Evolutionary conservation across 2,329 filamentous ascomycete genomes (phyloP).

Genomic region (Calonectria henricotiae): DNA sequence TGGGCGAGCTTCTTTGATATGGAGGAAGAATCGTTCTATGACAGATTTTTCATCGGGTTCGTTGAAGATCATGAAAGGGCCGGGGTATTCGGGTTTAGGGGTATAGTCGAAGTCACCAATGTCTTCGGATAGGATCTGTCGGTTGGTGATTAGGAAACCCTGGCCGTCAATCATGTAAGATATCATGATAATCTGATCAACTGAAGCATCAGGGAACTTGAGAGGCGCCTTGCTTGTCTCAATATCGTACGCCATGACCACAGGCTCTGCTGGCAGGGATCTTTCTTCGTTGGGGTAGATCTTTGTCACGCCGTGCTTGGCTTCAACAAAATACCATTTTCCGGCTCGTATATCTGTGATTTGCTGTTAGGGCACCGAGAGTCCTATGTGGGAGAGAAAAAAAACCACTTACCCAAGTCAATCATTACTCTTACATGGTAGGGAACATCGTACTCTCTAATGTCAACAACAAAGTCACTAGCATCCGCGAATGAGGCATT

Average conservation of each 20-base stretch:
- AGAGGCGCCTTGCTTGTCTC: constrained; percentile 96
- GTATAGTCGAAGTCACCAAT: constrained; percentile 99
- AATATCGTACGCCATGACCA: constrained; percentile 99
- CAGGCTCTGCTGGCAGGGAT: constrained; percentile 91
- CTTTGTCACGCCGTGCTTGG: constrained; percentile 91
- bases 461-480: constrained; percentile 98
- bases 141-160: constrained; percentile 97
- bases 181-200: constrained; percentile 99
- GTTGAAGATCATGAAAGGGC: constrained; percentile 98
- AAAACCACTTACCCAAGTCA: constrained; percentile 78
- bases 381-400: neutral
- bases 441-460: constrained; percentile 98
- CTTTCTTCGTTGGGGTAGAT: constrained; percentile 89
- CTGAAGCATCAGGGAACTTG: constrained; percentile 94
- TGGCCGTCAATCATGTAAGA: constrained; percentile 99
- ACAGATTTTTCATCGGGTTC: constrained; percentile 92
- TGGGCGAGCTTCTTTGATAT: constrained; percentile 94
- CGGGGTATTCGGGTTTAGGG: constrained; percentile 94
- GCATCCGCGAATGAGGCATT: constrained; percentile 86
- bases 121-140: constrained; percentile 97
- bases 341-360: constrained; percentile 88
- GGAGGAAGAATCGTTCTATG: constrained; percentile 93
- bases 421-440: constrained; percentile 99
- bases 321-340: constrained; percentile 97
- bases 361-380: constrained; percentile 35